These are phyloP conservation scores for Pleurotus platypus DNA, from an alignment of 768 basidiomycete genomes.

Conservation along the genomic window DNA sequence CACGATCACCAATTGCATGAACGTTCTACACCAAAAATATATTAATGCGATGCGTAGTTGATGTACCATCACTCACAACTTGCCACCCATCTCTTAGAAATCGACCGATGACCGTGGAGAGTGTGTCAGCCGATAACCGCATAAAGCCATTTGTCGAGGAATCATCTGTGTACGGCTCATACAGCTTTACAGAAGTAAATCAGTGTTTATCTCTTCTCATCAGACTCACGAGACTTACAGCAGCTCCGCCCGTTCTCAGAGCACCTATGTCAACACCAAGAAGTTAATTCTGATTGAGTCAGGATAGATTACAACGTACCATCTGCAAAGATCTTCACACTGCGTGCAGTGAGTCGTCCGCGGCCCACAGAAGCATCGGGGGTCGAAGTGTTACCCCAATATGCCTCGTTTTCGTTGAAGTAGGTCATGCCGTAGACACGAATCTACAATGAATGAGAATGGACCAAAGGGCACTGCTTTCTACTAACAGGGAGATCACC, in stretches of 20 bases:
- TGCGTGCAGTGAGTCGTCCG: slow-evolving; percentile 64
- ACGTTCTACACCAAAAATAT: slow-evolving; percentile 55
- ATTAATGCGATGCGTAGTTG: neutral
- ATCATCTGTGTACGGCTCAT: slow-evolving; percentile 81
- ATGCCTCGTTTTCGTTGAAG: slow-evolving; percentile 61
- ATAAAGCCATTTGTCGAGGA: slow-evolving; percentile 75
- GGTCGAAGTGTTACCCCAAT: slow-evolving; percentile 67
- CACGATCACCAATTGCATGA: slow-evolving; percentile 84
- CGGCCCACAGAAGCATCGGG: slow-evolving; percentile 56
- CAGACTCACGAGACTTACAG: slow-evolving; percentile 39
- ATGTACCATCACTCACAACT: slow-evolving; percentile 53
- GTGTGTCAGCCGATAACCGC: slow-evolving; percentile 59
- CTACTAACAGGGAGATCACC: slow-evolving; percentile 57
- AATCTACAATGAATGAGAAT: slow-evolving; percentile 39
- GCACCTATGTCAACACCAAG: slow-evolving; percentile 48
- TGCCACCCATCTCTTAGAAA: slow-evolving; percentile 87
- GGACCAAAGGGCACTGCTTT: neutral
- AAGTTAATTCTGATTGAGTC: no score
- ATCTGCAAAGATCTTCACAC: slow-evolving; percentile 77
- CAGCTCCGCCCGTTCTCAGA: slow-evolving; percentile 86
- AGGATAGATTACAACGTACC: slow-evolving; percentile 30
- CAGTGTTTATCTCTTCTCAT: neutral
- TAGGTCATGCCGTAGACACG: slow-evolving; percentile 77
- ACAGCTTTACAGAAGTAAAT: slow-evolving; percentile 40
- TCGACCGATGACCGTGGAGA: slow-evolving; percentile 59